These are phyloP conservation scores for Talaromyces sp. DNA, from an alignment of 2,329 filamentous ascomycete species.

Conservation along the genomic window DNA sequence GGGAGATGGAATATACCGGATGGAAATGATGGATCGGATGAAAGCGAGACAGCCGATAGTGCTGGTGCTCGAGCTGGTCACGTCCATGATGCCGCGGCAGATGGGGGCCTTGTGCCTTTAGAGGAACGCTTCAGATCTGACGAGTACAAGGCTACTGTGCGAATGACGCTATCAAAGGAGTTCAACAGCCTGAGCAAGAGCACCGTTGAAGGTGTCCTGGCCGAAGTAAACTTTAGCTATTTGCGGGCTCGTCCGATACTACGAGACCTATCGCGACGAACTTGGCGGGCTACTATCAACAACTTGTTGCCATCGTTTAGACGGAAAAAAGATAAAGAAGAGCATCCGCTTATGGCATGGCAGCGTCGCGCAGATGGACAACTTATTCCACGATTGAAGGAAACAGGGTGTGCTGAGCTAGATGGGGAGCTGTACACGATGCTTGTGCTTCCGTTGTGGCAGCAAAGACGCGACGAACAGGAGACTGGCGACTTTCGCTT, in stretches of 20 bases:
- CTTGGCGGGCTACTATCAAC: slow-evolving; percentile 49
- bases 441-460: slow-evolving; percentile 42
- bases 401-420: slow-evolving; percentile 48
- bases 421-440: slow-evolving; percentile 45
- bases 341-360: slow-evolving; percentile 45
- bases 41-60: slow-evolving; percentile 3
- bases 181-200: slow-evolving; percentile 48
- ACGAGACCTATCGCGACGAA: slow-evolving; percentile 45
- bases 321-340: slow-evolving; percentile 43
- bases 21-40: slow-evolving; percentile 7
- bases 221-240: slow-evolving; percentile 53
- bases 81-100: slow-evolving; percentile 10
- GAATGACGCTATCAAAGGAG: slow-evolving; percentile 43
- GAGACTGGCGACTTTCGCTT: slow-evolving; percentile 40
- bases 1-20: slow-evolving; percentile 49
- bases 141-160: slow-evolving; percentile 48
- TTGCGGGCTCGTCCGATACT: slow-evolving; percentile 46
- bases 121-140: slow-evolving; percentile 50
- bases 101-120: slow-evolving; percentile 32
- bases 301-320: slow-evolving; percentile 47
- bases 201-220: slow-evolving; percentile 50
- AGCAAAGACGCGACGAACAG: slow-evolving; percentile 39
- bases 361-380: slow-evolving; percentile 38
- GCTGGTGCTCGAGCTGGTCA: not conserved
- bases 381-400: slow-evolving; percentile 38